Conservation (phyloP, 2,329 filamentous ascomycete genomes). For the Exophiala xenobiotica region DNA sequence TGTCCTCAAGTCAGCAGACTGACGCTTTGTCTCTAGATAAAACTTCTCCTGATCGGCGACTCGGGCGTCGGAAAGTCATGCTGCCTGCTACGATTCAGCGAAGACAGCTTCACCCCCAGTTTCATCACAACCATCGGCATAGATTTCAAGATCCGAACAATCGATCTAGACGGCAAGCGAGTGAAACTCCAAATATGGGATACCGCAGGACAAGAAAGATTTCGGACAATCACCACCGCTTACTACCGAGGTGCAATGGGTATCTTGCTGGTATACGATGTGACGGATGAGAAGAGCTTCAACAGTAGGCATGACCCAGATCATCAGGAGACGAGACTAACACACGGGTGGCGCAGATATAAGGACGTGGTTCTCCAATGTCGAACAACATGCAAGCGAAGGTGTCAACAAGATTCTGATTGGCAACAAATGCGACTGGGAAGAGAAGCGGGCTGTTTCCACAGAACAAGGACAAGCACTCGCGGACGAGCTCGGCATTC, state of each 20-base stretch:
- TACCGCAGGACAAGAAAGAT: slow-evolving; percentile 95
- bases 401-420: slow-evolving; percentile 99
- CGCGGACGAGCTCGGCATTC: slow-evolving; percentile 92
- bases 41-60: slow-evolving; percentile 93
- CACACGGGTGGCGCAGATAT: slow-evolving; percentile 65
- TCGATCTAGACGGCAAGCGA: slow-evolving; percentile 96
- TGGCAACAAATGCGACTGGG: slow-evolving; percentile 99
- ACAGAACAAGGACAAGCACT: slow-evolving; percentile 91
- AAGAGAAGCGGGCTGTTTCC: slow-evolving; percentile 93
- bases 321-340: background rate
- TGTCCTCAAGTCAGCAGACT: slow-evolving; percentile 23
- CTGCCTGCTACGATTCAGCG: slow-evolving; percentile 93
- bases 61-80: slow-evolving; percentile 96
- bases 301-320: slow-evolving; percentile 63
- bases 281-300: slow-evolving; percentile 93
- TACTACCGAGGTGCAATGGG: slow-evolving; percentile 99
- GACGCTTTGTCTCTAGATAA: slow-evolving; percentile 68
- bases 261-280: slow-evolving; percentile 95
- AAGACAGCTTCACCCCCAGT: slow-evolving; percentile 94
- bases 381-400: slow-evolving; percentile 96
- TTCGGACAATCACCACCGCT: slow-evolving; percentile 96
- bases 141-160: slow-evolving; percentile 99
- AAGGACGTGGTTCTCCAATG: slow-evolving; percentile 98
- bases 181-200: slow-evolving; percentile 99
- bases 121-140: slow-evolving; percentile 99